phyloP scores from a whole-genome alignment of 1,139 yeast genomes.

The Arxiozyma telluris region DNA sequence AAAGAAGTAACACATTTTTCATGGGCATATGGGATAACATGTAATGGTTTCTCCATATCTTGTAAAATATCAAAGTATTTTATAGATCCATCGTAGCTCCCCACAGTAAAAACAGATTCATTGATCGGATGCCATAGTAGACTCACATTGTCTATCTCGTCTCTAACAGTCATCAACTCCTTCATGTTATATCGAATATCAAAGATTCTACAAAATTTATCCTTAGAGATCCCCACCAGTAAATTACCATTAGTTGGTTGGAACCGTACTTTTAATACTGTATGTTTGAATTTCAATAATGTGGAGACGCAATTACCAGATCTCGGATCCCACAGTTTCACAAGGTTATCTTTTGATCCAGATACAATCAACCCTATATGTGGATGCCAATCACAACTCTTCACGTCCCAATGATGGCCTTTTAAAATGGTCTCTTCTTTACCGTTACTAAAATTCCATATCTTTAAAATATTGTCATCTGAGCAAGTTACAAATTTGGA shows the following conservation, averaged over 20 bases:
- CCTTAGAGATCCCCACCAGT: constrained; percentile 81
- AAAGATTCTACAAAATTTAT: constrained; percentile 77
- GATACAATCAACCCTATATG: constrained; percentile 71
- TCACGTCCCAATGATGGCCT: constrained; percentile 99
- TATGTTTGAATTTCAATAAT: constrained; percentile 85
- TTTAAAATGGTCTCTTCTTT: constrained; percentile 68
- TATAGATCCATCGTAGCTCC: constrained; percentile 83
- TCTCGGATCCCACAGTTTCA: constrained; percentile 95
- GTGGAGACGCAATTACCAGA: constrained; percentile 65
- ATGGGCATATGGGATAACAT: constrained; percentile 81
- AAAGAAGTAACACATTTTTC: constrained; percentile 85
- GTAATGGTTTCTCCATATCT: constrained; percentile 42
- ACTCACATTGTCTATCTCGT: constrained; percentile 78
- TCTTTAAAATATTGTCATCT: constrained; percentile 80
- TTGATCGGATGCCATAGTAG: constrained; percentile 92
- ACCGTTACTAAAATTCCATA: constrained; percentile 92
- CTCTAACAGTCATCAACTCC: constrained; percentile 63
- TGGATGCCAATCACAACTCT: constrained; percentile 96
- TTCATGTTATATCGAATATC: constrained; percentile 73
- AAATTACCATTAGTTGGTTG: constrained; percentile 50
- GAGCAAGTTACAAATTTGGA: constrained; percentile 84
- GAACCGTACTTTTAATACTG: constrained; percentile 74
- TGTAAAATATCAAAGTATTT: constrained; percentile 63
- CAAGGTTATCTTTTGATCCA: constrained; percentile 88
- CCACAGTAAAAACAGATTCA: constrained; percentile 69